Evolutionary conservation across 2,329 filamentous ascomycete species (phyloP).

Genomic region (Neofusicoccum sp.): DNA sequence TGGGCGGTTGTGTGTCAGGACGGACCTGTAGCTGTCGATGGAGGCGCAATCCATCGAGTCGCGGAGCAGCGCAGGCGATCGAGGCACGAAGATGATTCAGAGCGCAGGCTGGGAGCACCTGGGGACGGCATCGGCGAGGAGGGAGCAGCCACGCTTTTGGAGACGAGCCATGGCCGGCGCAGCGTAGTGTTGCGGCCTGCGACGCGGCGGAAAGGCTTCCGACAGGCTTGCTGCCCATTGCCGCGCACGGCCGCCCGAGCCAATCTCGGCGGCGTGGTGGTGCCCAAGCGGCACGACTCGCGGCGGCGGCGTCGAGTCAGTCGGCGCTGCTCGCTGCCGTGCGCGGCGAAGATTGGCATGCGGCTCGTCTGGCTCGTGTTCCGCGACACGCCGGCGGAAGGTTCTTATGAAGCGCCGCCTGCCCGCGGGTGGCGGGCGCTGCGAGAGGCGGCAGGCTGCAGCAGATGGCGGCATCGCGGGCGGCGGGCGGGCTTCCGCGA

Average conservation of each 20-base stretch:
- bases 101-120: neutral
- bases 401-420: neutral
- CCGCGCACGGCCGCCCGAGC: neutral
- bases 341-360: neutral
- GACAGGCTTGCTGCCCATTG: neutral
- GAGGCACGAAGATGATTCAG: neutral
- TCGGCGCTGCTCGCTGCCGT: neutral
- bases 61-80: neutral
- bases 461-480: neutral
- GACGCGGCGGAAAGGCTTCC: neutral
- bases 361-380: conserved; percentile 2
- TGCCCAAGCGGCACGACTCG: conserved; percentile 9
- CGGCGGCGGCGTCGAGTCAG: neutral
- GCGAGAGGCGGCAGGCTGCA: neutral
- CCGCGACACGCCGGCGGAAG: neutral
- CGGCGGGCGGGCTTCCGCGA: neutral
- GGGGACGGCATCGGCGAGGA: neutral
- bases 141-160: neutral
- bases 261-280: neutral
- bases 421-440: neutral
- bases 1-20: neutral
- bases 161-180: neutral
- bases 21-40: conserved; percentile 7
- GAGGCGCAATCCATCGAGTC: conserved; percentile 1
- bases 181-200: neutral